phyloP scores from a whole-genome alignment of 352 stramenopile species.

The Globisporangium yorkense region DNA sequence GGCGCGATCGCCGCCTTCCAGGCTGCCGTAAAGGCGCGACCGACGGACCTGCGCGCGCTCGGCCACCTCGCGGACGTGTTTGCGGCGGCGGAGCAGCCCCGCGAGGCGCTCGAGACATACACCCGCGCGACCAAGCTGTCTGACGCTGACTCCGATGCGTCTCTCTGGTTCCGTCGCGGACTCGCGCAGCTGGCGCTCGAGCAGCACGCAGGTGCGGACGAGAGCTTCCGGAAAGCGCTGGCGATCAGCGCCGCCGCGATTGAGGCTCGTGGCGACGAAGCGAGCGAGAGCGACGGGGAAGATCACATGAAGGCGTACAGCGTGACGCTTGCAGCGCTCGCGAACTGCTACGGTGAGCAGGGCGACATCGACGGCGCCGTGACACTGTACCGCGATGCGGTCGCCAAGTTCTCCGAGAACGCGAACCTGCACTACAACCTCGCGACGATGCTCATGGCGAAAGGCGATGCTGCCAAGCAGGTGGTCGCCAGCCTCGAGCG shows the following conservation, averaged over 20 bases:
- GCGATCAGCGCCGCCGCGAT: slow-evolving; percentile 19
- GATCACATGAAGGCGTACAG: slow-evolving; percentile 37
- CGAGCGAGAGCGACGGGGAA: slow-evolving; percentile 4
- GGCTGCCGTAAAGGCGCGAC: slow-evolving; percentile 28
- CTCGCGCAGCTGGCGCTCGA: slow-evolving; percentile 29
- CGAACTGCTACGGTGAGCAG: slow-evolving; percentile 44
- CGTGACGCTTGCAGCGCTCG: slow-evolving; percentile 47
- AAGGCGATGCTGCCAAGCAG: slow-evolving; percentile 10
- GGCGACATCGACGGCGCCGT: slow-evolving; percentile 48
- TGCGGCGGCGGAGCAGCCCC: slow-evolving; percentile 21
- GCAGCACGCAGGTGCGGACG: slow-evolving; percentile 25
- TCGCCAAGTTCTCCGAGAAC: slow-evolving; percentile 24
- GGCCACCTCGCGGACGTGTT: slow-evolving; percentile 44
- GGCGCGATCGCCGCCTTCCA: slow-evolving; percentile 38
- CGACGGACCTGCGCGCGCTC: slow-evolving; percentile 40
- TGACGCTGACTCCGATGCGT: slow-evolving; percentile 40
- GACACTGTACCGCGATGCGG: slow-evolving; percentile 37
- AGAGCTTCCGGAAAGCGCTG: slow-evolving; percentile 31
- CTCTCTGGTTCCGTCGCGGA: slow-evolving; percentile 48
- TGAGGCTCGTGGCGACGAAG: slow-evolving; percentile 8
- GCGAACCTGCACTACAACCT: slow-evolving; percentile 69
- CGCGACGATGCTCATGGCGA: slow-evolving; percentile 58
- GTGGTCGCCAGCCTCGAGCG: slow-evolving; percentile 29
- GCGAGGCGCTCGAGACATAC: slow-evolving; percentile 35
- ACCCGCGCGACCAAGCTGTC: slow-evolving; percentile 21